Evolutionary conservation across 2,329 filamentous ascomycete genomes (phyloP).

Genomic region (Triangularia setosa): DNA sequence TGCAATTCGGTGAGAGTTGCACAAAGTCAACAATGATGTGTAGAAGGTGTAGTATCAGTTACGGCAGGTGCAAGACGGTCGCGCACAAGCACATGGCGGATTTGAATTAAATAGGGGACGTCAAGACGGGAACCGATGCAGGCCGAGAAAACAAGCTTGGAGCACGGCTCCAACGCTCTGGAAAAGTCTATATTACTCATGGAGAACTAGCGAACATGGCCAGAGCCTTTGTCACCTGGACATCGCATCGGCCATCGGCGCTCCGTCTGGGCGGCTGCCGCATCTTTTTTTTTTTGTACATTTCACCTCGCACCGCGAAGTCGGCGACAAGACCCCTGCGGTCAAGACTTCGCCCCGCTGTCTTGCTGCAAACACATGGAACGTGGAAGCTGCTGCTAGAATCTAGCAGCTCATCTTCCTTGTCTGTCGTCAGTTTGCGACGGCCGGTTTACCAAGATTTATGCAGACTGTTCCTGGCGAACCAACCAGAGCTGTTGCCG

Average conservation of each 20-base stretch:
- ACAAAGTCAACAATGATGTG: background rate
- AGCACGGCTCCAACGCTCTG: background rate
- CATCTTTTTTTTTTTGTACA: background rate
- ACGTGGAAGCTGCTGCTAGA: background rate
- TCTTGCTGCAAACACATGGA: background rate
- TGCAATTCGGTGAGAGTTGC: background rate
- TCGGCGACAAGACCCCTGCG: background rate
- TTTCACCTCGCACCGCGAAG: background rate
- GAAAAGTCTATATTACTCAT: conserved; percentile 13
- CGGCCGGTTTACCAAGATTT: background rate
- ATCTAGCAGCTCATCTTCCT: background rate
- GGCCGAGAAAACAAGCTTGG: conserved; percentile 15
- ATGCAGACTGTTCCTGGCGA: background rate
- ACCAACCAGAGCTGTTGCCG: background rate
- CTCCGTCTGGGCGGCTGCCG: conserved; percentile 7
- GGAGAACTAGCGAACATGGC: background rate
- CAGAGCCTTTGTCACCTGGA: conserved; percentile 14
- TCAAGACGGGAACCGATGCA: conserved; percentile 13
- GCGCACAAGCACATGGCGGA: background rate
- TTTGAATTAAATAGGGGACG: conserved; percentile 12
- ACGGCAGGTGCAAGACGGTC: conserved; percentile 11
- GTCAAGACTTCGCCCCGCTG: background rate
- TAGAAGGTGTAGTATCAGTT: conserved; percentile 4
- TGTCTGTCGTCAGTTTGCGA: background rate
- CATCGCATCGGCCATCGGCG: conserved; percentile 7